phyloP scores from a whole-genome alignment of 768 basidiomycete species.

The Russula dissimulans region DNA sequence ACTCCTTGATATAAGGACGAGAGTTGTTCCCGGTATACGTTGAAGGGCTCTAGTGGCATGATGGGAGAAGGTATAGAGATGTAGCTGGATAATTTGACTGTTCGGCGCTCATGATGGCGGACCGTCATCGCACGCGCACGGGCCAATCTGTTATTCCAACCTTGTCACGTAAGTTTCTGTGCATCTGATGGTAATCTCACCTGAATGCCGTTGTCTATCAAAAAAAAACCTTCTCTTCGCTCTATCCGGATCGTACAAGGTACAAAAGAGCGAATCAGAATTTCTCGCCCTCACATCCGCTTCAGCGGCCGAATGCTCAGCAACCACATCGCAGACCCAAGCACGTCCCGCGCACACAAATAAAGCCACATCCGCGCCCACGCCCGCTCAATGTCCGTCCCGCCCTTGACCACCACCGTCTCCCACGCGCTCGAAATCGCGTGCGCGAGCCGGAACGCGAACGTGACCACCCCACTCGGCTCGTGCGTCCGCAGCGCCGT shows the following conservation, averaged over 20 bases:
- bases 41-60: not conserved
- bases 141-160: no score
- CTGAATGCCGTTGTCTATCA: no score
- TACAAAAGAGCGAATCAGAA: no score
- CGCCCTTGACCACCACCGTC: constrained; percentile 75
- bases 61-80: no score
- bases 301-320: constrained; percentile 85
- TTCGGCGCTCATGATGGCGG: no score
- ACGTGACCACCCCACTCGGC: constrained; percentile 88
- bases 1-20: not conserved
- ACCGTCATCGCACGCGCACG: no score
- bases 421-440: constrained; percentile 93
- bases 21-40: constrained; percentile 9
- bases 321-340: constrained; percentile 77
- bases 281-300: constrained; percentile 56
- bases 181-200: no score
- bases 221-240: no score
- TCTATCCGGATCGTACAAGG: no score
- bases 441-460: constrained; percentile 77
- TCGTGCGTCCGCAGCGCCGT: constrained; percentile 79
- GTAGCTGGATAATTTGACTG: no score
- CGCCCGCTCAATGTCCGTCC: constrained; percentile 66
- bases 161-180: no score
- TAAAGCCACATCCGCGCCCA: constrained; percentile 84
- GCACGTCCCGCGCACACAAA: constrained; percentile 80